Evolutionary conservation across 2,329 filamentous ascomycete genomes (phyloP).

Genomic region (Aaosphaeria arxii): DNA sequence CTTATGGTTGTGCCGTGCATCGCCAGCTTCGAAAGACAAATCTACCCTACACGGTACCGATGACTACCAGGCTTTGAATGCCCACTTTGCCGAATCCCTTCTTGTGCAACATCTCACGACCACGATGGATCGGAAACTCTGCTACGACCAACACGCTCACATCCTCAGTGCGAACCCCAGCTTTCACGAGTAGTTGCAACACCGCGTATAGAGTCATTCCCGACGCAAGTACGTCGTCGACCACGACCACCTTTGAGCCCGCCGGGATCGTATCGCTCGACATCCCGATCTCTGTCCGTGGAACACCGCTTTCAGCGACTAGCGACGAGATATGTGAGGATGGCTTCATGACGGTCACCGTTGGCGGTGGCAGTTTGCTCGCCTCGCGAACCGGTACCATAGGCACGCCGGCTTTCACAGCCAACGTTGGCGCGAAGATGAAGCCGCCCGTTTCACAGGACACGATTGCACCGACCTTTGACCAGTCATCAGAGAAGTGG

Average conservation of each 20-base stretch:
- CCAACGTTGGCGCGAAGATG: conserved; percentile 54
- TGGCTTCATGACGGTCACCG: conserved; percentile 46
- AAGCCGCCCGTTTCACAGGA: conserved; percentile 59
- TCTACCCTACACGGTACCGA: too few relatives aligned
- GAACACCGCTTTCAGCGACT: conserved; percentile 12
- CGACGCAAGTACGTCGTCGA: conserved; percentile 60
- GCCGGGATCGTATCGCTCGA: conserved; percentile 39
- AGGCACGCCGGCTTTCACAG: conserved; percentile 39
- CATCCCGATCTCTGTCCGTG: conserved; percentile 49
- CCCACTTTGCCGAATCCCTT: conserved; percentile 44
- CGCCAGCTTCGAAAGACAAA: too few relatives aligned
- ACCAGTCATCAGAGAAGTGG: conserved; percentile 50
- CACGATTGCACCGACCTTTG: conserved; percentile 44
- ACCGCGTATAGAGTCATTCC: conserved; percentile 55
- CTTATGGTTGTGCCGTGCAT: too few relatives aligned
- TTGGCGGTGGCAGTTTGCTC: conserved; percentile 59
- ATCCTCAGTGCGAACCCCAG: conserved; percentile 41
- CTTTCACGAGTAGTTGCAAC: conserved; percentile 47
- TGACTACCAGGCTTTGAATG: neutral
- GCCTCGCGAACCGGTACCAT: conserved; percentile 54
- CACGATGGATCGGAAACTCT: conserved; percentile 57
- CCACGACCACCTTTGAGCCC: conserved; percentile 49
- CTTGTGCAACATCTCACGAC: conserved; percentile 45
- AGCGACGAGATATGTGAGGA: conserved; percentile 55
- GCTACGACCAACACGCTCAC: conserved; percentile 53